Evolutionary conservation across 2,329 filamentous ascomycete genomes (phyloP).

Genomic region (Madurella mycetomatis): DNA sequence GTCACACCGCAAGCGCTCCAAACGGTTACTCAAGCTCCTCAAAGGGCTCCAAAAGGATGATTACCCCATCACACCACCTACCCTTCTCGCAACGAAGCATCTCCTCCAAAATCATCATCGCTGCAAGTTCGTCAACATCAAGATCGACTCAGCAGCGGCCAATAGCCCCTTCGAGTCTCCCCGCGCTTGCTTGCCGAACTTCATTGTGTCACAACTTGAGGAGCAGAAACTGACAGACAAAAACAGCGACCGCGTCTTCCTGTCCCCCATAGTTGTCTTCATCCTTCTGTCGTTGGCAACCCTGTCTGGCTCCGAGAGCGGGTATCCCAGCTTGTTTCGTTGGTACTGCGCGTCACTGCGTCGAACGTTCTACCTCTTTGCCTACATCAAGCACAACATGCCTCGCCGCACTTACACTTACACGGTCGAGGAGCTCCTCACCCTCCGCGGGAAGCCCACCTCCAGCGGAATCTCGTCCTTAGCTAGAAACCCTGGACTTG

Average conservation of each 20-base stretch:
- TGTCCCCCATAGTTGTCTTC: slow-evolving; percentile 34
- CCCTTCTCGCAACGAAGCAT: slow-evolving; percentile 17
- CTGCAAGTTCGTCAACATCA: slow-evolving; percentile 11
- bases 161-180: not conserved
- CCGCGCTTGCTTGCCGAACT: slow-evolving; percentile 28
- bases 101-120: slow-evolving; percentile 10
- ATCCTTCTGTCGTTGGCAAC: slow-evolving; percentile 26
- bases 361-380: slow-evolving; percentile 40
- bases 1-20: slow-evolving; percentile 6
- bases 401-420: slow-evolving; percentile 43
- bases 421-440: slow-evolving; percentile 42
- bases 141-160: slow-evolving; percentile 4
- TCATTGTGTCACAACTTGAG: slow-evolving; percentile 39
- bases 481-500: slow-evolving; percentile 35
- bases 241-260: slow-evolving; percentile 27
- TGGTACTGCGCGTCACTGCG: slow-evolving; percentile 34
- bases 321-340: slow-evolving; percentile 38
- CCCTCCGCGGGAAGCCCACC: slow-evolving; percentile 29
- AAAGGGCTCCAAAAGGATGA: slow-evolving; percentile 14
- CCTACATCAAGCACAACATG: slow-evolving; percentile 39
- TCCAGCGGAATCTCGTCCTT: slow-evolving; percentile 8
- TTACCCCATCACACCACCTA: slow-evolving; percentile 11
- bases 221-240: slow-evolving; percentile 36
- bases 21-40: slow-evolving; percentile 14
- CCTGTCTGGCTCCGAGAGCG: slow-evolving; percentile 17